Evolutionary conservation across 2,329 filamentous ascomycete species (phyloP), one percentile per base, ranked within the genome.

Genomic region (Exophiala oligosperma): DNA sequence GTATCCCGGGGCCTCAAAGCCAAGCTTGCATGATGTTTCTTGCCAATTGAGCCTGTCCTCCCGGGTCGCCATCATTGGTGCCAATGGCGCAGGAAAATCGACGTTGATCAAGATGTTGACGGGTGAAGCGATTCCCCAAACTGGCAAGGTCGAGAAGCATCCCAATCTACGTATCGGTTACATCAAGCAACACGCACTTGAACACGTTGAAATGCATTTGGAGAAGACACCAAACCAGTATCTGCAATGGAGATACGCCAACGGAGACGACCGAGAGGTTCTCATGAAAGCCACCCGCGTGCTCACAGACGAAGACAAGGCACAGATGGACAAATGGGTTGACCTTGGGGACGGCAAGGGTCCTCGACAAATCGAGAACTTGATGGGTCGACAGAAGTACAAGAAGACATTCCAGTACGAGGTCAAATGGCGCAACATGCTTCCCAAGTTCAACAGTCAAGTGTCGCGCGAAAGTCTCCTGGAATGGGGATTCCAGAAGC

Each of bases 221-320:
- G 94, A 99, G 77, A 99, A 99, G 85, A 99, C 94, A 0, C 94
- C 94, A 41, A 97, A 96, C 74, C 94, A 99, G 77, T 99, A 99
- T 72, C 84, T 99, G 35, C 94, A 97, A 77, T 99, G 94, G 94
- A 90, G 94, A 69, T 99, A 97, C 72, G 91, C 91, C 69, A 91
- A 97, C 71, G 94, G 94, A 71, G 94, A 97, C 68, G 94, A 99
- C 69, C 91, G 94, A 52, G 94, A 99, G 74, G 93, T 97, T 41
- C 84, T 95, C 75, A 86, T 99, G 85, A 99, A 99, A 84, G 92
- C 96, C 77, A 97, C 93, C 49, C 92, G 94, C 77, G 82, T 92
- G 54, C 79, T 97, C 59, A 96, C 92, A 1, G 87, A 87, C 0
- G 86, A 89, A 71, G 94, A 99, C 71, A 87, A 88, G 70, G 86